phyloP scores from a whole-genome alignment of 1,284 basidiomycete genomes.

The Fomitopsis pinicola region DNA sequence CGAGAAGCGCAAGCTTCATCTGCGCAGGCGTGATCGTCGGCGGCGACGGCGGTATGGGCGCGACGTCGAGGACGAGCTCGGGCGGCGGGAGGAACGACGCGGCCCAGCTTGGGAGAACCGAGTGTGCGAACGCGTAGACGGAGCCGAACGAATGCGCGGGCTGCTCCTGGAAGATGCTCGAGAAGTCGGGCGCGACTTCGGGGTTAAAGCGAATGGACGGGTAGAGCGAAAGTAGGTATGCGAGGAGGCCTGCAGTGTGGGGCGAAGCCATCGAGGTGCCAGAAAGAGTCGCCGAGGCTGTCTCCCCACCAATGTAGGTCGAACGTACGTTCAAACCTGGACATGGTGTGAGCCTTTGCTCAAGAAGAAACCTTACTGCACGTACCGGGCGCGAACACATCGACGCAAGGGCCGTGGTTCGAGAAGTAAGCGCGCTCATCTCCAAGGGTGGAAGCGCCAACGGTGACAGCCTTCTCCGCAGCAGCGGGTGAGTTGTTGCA shows the following conservation, averaged over 20 bases:
- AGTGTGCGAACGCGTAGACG: conserved; percentile 51
- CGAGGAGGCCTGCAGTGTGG: conserved; percentile 61
- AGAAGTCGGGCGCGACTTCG: conserved; percentile 26
- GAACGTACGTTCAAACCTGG: conserved; percentile 58
- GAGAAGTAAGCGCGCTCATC: conserved; percentile 80
- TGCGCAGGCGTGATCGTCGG: conserved; percentile 45
- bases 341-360: not conserved
- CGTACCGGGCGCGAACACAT: conserved; percentile 70
- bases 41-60: conserved; percentile 37
- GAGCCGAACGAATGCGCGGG: conserved; percentile 24
- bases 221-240: conserved; percentile 70
- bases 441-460: conserved; percentile 67
- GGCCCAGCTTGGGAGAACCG: conserved; percentile 57
- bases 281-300: conserved; percentile 60
- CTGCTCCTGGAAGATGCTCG: conserved; percentile 18
- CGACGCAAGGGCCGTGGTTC: conserved; percentile 68
- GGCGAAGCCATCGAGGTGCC: conserved; percentile 60
- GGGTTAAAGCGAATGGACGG: conserved; percentile 46
- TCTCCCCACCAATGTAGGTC: conserved; percentile 60
- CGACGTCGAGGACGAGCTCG: conserved; percentile 39
- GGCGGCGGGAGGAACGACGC: conserved; percentile 56
- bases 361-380: not conserved
- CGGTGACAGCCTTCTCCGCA: conserved; percentile 65
- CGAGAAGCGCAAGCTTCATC: conserved; percentile 59
- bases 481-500: conserved; percentile 72